Percentiles rank a stretch among this genome's conserved stretches.
Conservation (phyloP, 495 filamentous ascomycete species). For the Penicillium daleae region DNA sequence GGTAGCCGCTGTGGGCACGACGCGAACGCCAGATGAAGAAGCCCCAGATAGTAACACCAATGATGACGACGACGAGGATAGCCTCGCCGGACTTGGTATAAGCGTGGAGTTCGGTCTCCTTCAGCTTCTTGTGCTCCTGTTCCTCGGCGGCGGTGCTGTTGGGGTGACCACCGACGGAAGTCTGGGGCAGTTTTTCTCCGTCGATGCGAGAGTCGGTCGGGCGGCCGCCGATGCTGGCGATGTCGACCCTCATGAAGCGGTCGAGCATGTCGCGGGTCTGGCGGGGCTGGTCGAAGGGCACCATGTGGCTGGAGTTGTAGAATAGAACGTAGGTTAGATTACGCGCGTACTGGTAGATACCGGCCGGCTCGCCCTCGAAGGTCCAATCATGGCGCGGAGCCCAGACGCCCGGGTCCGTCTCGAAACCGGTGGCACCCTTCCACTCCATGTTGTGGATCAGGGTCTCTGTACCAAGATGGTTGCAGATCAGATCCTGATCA, state of each 20-base stretch:
- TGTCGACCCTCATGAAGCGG: slow-evolving; percentile 93
- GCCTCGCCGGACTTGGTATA: slow-evolving; percentile 92
- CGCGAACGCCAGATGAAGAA: slow-evolving; percentile 85
- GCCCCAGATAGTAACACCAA: slow-evolving; percentile 78
- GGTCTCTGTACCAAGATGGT: slow-evolving; percentile 91
- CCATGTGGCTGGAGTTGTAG: slow-evolving; percentile 97
- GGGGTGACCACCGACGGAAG: slow-evolving; percentile 84
- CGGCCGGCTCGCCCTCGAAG: slow-evolving; percentile 88
- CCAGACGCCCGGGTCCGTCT: slow-evolving; percentile 86
- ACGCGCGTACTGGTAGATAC: slow-evolving; percentile 90
- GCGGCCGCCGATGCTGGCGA: slow-evolving; percentile 81
- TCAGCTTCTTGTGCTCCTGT: slow-evolving; percentile 73
- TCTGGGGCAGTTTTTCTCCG: slow-evolving; percentile 81
- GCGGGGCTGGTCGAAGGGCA: slow-evolving; percentile 88
- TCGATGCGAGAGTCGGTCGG: slow-evolving; percentile 88
- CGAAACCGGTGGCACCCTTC: slow-evolving; percentile 89
- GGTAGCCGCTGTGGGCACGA: slow-evolving; percentile 53
- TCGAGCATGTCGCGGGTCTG: slow-evolving; percentile 95
- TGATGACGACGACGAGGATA: slow-evolving; percentile 81
- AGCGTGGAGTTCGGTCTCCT: slow-evolving; percentile 87
- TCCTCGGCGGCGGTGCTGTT: slow-evolving; percentile 76
- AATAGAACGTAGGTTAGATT: slow-evolving; percentile 96
- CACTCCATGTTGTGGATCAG: slow-evolving; percentile 90
- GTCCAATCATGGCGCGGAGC: slow-evolving; percentile 91
- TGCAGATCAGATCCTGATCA: slow-evolving; percentile 93